A percentile compares a stretch with the other conserved stretches of the same genome.
These are phyloP conservation scores for Apiospora kogelbergensis DNA, from an alignment of 2,329 filamentous ascomycete genomes.

Conservation along the genomic window DNA sequence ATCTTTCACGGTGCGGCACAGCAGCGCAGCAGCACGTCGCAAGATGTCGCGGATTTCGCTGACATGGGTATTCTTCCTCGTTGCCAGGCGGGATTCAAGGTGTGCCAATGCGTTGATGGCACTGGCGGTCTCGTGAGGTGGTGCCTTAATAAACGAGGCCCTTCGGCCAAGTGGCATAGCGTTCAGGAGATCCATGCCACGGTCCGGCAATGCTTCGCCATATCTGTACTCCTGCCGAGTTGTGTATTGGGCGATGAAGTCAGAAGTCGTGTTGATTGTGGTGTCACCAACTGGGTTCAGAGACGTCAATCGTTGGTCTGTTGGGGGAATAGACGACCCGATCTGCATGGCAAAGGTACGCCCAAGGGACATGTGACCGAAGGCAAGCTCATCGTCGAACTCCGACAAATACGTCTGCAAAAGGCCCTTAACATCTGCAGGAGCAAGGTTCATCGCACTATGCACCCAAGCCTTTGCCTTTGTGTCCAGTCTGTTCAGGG, in stretches of 20 bases:
- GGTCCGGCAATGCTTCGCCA: conserved; percentile 71
- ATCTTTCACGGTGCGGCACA: conserved; percentile 75
- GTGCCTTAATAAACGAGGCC: conserved; percentile 51
- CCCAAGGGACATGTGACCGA: conserved; percentile 88
- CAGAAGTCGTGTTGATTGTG: conserved; percentile 86
- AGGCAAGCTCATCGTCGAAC: conserved; percentile 86
- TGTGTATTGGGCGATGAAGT: conserved; percentile 96
- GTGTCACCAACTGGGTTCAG: conserved; percentile 74
- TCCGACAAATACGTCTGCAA: conserved; percentile 96
- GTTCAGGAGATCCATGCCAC: conserved; percentile 64
- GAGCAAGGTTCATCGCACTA: conserved; percentile 77
- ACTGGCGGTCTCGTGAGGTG: conserved; percentile 55
- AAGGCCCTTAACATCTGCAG: conserved; percentile 90
- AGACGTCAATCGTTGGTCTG: conserved; percentile 81
- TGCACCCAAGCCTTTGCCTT: conserved; percentile 80
- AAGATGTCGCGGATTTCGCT: conserved; percentile 78
- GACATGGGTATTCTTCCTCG: conserved; percentile 69
- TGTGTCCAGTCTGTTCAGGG: conserved; percentile 74
- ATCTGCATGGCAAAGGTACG: conserved; percentile 93
- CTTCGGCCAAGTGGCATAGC: conserved; percentile 57
- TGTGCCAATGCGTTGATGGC: conserved; percentile 67
- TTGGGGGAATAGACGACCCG: conserved; percentile 80
- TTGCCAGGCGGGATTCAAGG: conserved; percentile 69
- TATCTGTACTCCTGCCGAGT: conserved; percentile 95
- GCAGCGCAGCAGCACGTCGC: conserved; percentile 78